Conservation (phyloP, 441 rosid genomes). For the Theobroma grandiflorum region DNA sequence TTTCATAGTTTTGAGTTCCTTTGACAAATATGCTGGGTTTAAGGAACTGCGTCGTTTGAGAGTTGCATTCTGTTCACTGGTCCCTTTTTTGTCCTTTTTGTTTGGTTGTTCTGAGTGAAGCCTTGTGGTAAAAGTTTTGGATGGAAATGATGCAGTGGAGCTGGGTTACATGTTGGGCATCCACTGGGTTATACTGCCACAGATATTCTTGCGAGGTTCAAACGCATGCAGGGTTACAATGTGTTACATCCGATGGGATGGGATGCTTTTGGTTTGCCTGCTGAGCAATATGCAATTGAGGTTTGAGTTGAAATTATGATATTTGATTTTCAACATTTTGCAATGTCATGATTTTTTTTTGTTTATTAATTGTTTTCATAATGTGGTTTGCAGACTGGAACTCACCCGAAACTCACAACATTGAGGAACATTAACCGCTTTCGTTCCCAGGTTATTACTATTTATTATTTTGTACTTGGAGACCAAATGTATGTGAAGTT, state of each 20-base stretch:
- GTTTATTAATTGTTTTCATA: slow-evolving; percentile 23
- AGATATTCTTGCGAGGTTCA: slow-evolving; percentile 86
- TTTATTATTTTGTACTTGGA: slow-evolving; percentile 1
- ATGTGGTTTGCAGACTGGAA: slow-evolving; percentile 76
- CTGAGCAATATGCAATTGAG: slow-evolving; percentile 98
- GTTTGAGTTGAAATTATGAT: slow-evolving; percentile 39
- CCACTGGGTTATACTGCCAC: slow-evolving; percentile 98
- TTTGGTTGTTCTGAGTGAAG: slow-evolving; percentile 23
- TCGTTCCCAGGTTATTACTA: slow-evolving; percentile 67
- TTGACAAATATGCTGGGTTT: slow-evolving; percentile 9
- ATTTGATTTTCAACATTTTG: slow-evolving; percentile 10
- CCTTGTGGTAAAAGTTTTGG: slow-evolving; percentile 18
- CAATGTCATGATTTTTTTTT: slow-evolving; percentile 23
- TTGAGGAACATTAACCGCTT: slow-evolving; percentile 85
- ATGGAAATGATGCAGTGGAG: slow-evolving; percentile 68
- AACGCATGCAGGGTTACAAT: slow-evolving; percentile 93
- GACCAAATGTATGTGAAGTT: background rate
- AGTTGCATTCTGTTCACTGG: slow-evolving; percentile 10
- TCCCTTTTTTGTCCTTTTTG: background rate
- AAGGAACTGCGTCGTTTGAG: background rate
- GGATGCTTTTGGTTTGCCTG: slow-evolving; percentile 99
- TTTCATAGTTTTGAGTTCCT: background rate
- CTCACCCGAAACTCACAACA: slow-evolving; percentile 93
- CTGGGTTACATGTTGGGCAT: slow-evolving; percentile 98
- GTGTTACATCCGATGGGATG: slow-evolving; percentile 98